phyloP scores from a whole-genome alignment of 2,329 filamentous ascomycete species.

The Paramyrothecium sp. region DNA sequence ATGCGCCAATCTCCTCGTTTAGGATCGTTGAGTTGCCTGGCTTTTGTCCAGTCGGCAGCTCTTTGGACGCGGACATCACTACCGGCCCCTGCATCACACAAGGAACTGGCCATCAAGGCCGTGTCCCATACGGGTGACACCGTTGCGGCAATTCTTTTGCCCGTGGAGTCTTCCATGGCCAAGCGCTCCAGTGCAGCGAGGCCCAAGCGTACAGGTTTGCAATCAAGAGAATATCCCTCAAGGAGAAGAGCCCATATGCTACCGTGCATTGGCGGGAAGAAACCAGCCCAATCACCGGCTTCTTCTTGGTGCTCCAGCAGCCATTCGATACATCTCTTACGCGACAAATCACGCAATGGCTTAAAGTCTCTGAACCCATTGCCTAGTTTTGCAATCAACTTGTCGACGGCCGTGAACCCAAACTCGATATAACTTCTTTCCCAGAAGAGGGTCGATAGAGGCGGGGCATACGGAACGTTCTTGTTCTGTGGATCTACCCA shows the following conservation, averaged over 20 bases:
- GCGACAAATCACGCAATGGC: neutral
- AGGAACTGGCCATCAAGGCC: slow-evolving; percentile 1
- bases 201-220: neutral
- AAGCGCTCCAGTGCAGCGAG: slow-evolving; percentile 4
- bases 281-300: slow-evolving; percentile 7
- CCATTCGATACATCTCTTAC: slow-evolving; percentile 3
- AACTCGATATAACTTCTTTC: neutral
- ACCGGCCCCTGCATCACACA: neutral
- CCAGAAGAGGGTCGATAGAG: neutral
- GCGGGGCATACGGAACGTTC: slow-evolving; percentile 3
- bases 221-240: neutral
- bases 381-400: neutral
- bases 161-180: slow-evolving; percentile 1
- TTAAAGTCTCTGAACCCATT: neutral
- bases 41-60: neutral
- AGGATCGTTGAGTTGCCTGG: neutral
- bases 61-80: neutral
- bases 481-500: slow-evolving; percentile 7
- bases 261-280: slow-evolving; percentile 6
- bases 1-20: neutral
- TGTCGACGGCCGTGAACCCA: neutral
- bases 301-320: slow-evolving; percentile 5
- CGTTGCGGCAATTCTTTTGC: slow-evolving; percentile 3
- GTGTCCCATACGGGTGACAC: slow-evolving; percentile 8
- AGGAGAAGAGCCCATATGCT: slow-evolving; percentile 3